phyloP scores from a whole-genome alignment of 352 stramenopile genomes.

The Blastocystis sp. region DNA sequence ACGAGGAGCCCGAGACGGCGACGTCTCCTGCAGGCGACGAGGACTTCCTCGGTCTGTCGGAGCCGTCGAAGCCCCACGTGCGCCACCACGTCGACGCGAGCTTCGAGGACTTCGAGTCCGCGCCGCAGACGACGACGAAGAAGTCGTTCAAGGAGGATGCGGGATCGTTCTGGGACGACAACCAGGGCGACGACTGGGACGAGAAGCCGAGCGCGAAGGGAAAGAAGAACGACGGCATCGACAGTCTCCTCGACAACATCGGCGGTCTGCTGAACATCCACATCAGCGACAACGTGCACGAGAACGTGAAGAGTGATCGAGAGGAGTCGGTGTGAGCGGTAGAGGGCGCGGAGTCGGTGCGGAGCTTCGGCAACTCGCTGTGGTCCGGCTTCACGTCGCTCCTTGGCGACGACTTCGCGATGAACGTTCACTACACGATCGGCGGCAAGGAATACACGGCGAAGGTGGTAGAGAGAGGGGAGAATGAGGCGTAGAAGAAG shows the following conservation, averaged over 20 bases:
- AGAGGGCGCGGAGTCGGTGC: background rate
- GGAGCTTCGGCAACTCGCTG: background rate
- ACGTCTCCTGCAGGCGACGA: background rate
- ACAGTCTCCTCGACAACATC: background rate
- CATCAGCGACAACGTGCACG: background rate
- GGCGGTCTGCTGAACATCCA: constrained; percentile 20
- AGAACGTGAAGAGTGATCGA: background rate
- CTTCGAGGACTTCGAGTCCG: background rate
- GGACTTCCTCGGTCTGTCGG: background rate
- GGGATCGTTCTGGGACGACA: constrained; percentile 25
- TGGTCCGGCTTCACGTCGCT: constrained; percentile 13
- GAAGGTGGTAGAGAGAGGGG: background rate
- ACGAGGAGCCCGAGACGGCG: background rate
- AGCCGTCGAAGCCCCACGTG: background rate
- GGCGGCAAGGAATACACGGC: constrained; percentile 19
- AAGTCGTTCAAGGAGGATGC: background rate
- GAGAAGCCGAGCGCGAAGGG: background rate
- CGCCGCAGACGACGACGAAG: background rate
- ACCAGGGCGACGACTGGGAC: background rate
- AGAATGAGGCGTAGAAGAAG: background rate
- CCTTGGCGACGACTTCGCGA: background rate
- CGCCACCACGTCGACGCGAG: background rate
- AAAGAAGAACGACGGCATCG: constrained; percentile 1
- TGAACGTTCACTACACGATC: background rate
- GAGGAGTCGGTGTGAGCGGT: background rate